Percentiles rank a stretch among this genome's conserved stretches.
Conservation (phyloP, 441 rosid species). For the Pelargonium hybrid region DNA sequence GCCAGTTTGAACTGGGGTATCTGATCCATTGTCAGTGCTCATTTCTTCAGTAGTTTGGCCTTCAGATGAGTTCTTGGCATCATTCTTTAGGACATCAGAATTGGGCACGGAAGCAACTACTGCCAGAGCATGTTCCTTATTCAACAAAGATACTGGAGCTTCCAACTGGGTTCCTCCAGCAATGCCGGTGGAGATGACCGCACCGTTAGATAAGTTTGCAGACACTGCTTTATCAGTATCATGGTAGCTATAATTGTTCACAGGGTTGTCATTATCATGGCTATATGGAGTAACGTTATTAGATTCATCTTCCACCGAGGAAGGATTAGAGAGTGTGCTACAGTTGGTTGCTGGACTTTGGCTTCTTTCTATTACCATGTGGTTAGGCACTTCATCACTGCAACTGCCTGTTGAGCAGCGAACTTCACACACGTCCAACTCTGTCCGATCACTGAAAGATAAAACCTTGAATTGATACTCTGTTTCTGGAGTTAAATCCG, state of each 20-base stretch:
- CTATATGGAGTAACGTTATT: slow-evolving; percentile 34
- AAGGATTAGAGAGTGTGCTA: slow-evolving; percentile 73
- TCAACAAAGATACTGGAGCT: slow-evolving; percentile 29
- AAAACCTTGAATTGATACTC: slow-evolving; percentile 55
- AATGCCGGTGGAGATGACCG: slow-evolving; percentile 19
- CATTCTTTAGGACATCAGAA: slow-evolving; percentile 26
- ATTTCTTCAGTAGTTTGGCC: slow-evolving; percentile 30
- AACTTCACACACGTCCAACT: slow-evolving; percentile 43
- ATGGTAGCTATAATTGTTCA: slow-evolving; percentile 33
- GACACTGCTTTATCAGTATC: slow-evolving; percentile 34
- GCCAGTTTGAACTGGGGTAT: slow-evolving; percentile 30
- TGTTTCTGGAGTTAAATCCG: slow-evolving; percentile 50
- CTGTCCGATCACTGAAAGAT: slow-evolving; percentile 33
- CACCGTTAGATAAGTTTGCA: slow-evolving; percentile 24
- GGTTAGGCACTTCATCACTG: slow-evolving; percentile 32
- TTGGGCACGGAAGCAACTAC: slow-evolving; percentile 22
- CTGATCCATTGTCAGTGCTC: slow-evolving; percentile 34
- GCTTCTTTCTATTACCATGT: slow-evolving; percentile 47
- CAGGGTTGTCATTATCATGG: slow-evolving; percentile 38
- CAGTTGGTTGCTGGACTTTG: slow-evolving; percentile 68
- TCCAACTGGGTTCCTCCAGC: slow-evolving; percentile 17
- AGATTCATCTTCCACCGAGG: slow-evolving; percentile 77
- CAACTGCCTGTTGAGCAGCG: slow-evolving; percentile 36
- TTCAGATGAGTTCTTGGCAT: slow-evolving; percentile 24
- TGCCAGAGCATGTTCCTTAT: slow-evolving; percentile 24